Conservation (phyloP, 352 stramenopile species). For the Phytopythium cucurbitacearum region DNA sequence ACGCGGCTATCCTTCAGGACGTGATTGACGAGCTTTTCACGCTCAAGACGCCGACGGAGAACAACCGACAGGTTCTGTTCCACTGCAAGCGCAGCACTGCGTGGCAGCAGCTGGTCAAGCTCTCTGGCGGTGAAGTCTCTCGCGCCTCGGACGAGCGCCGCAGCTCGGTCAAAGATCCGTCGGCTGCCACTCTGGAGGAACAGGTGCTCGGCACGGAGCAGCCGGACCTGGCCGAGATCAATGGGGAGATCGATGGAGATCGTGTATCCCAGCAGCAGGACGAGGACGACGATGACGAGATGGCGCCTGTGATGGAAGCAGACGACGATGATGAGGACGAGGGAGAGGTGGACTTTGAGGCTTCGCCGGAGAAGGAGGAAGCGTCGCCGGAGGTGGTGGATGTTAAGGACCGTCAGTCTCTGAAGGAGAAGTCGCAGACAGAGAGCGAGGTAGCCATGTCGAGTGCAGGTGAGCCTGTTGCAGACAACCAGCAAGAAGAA, state of each 20-base stretch:
- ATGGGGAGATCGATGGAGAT: neutral
- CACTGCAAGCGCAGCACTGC: conserved; percentile 62
- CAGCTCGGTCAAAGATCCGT: conserved; percentile 24
- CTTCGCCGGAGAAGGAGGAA: conserved; percentile 1
- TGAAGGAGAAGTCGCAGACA: no score
- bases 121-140: neutral
- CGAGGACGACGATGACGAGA: neutral
- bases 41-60: conserved; percentile 50
- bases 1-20: conserved; percentile 73
- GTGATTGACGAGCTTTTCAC: conserved; percentile 72
- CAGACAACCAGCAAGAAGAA: no score
- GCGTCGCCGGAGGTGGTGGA: neutral
- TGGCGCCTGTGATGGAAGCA: neutral
- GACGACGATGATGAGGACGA: neutral
- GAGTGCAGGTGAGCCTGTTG: no score
- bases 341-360: neutral
- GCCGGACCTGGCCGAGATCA: neutral
- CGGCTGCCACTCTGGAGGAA: conserved; percentile 4
- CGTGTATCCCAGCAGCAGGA: neutral
- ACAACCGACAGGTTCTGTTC: conserved; percentile 66
- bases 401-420: neutral
- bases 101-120: conserved; percentile 45
- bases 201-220: conserved; percentile 1
- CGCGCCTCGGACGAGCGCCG: conserved; percentile 30
- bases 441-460: no score